phyloP scores from a whole-genome alignment of 495 filamentous ascomycete species.

The Pyrenopolyporus hunteri region DNA sequence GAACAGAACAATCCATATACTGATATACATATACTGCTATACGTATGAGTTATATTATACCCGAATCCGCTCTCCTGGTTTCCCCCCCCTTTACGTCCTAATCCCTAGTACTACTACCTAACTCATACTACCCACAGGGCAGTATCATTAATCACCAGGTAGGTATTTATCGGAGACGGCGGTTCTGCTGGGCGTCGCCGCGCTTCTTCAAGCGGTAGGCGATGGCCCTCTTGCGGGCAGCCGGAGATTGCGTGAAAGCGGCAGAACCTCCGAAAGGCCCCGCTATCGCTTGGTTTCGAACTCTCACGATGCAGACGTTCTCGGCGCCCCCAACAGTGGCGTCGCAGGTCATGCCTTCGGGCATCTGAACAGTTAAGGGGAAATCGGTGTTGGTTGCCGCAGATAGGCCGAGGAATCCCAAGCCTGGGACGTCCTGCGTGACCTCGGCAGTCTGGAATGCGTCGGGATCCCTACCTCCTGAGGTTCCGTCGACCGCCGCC shows the following conservation, averaged over 20 bases:
- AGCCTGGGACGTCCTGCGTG: constrained; percentile 63
- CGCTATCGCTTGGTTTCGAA: constrained; percentile 61
- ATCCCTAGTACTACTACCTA: too few species aligned
- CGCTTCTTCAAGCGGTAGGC: constrained; percentile 54
- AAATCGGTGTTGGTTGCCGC: constrained; percentile 59
- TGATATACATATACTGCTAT: too few species aligned
- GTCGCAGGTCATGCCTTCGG: constrained; percentile 65
- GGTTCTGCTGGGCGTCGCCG: constrained; percentile 28
- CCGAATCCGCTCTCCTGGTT: neutral
- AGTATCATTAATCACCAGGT: too few species aligned
- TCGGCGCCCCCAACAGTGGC: constrained; percentile 56
- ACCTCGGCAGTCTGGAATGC: constrained; percentile 63
- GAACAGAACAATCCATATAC: too few species aligned
- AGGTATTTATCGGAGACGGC: constrained; percentile 21
- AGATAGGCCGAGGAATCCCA: constrained; percentile 56
- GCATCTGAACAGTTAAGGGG: constrained; percentile 63
- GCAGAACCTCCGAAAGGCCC: constrained; percentile 67
- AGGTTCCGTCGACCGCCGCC: constrained; percentile 59
- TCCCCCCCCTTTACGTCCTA: too few species aligned
- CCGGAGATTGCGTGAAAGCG: constrained; percentile 56
- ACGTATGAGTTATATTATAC: neutral
- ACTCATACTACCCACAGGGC: too few species aligned
- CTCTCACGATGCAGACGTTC: constrained; percentile 64
- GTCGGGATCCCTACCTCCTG: constrained; percentile 57
- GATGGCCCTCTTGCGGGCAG: constrained; percentile 54